Evolutionary conservation across 2,329 filamentous ascomycete genomes (phyloP).

Genomic region (Emmonsiellopsis sp.): DNA sequence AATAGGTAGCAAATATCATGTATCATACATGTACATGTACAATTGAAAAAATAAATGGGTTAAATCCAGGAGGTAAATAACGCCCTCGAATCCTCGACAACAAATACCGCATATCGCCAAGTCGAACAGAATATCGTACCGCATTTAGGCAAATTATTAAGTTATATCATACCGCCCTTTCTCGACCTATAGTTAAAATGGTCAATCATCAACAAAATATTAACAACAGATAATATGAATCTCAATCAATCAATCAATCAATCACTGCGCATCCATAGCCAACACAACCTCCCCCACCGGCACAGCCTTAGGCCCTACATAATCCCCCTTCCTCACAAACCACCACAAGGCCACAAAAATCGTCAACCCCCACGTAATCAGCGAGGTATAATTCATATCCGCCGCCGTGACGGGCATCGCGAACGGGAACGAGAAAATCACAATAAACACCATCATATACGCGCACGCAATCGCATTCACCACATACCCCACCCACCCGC

Average conservation of each 20-base stretch:
- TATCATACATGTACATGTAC: too few relatives aligned
- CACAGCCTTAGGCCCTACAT: slow-evolving; percentile 22
- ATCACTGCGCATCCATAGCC: slow-evolving; percentile 2
- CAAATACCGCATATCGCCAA: too few relatives aligned
- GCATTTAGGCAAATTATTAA: too few relatives aligned
- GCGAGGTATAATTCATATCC: slow-evolving; percentile 47
- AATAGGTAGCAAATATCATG: too few relatives aligned
- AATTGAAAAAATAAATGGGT: too few relatives aligned
- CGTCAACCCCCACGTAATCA: slow-evolving; percentile 45
- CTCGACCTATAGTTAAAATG: too few relatives aligned
- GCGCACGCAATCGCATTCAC: slow-evolving; percentile 44
- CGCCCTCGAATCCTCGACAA: too few relatives aligned
- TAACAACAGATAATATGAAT: too few relatives aligned
- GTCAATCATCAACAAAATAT: too few relatives aligned
- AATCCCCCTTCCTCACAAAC: slow-evolving; percentile 24
- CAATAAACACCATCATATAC: slow-evolving; percentile 47
- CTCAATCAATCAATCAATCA: background rate
- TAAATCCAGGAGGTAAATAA: too few relatives aligned
- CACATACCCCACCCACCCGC: slow-evolving; percentile 39
- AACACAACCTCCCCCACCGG: background rate
- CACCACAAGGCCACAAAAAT: slow-evolving; percentile 42
- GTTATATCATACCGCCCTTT: too few relatives aligned
- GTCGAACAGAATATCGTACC: too few relatives aligned
- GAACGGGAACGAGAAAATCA: slow-evolving; percentile 54
- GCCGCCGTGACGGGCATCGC: slow-evolving; percentile 36